These are phyloP conservation scores for Neonothopanus nambi DNA, from an alignment of 1,284 basidiomycete genomes.

Conservation along the genomic window DNA sequence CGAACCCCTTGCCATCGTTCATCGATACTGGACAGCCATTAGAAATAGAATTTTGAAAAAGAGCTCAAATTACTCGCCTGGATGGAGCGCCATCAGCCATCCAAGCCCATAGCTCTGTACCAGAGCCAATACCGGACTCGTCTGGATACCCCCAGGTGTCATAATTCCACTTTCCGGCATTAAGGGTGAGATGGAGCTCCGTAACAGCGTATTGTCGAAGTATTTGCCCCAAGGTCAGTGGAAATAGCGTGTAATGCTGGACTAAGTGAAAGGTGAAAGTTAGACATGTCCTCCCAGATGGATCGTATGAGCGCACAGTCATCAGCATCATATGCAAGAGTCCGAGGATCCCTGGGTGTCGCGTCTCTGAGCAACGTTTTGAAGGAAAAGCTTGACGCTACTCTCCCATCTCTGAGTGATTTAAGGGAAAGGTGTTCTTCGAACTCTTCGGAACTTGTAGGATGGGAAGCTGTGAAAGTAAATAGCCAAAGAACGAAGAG, in stretches of 20 bases:
- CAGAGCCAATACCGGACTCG: constrained; percentile 75
- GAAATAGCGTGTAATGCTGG: constrained; percentile 85
- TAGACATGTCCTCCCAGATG: neutral
- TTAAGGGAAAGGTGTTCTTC: constrained; percentile 73
- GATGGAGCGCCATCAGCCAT: constrained; percentile 60
- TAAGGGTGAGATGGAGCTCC: constrained; percentile 85
- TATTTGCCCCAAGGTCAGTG: constrained; percentile 84
- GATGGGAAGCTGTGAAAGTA: neutral
- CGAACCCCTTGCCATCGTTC: constrained; percentile 83
- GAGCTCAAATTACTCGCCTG: constrained; percentile 42
- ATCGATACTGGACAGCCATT: constrained; percentile 52
- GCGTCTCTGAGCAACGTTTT: constrained; percentile 60
- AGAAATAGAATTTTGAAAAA: neutral
- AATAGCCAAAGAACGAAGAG: neutral
- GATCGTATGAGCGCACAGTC: constrained; percentile 19
- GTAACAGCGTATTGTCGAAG: constrained; percentile 82
- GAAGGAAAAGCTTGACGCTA: constrained; percentile 85
- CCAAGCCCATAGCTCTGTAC: constrained; percentile 91
- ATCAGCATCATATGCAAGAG: constrained; percentile 47
- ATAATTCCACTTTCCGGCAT: constrained; percentile 91
- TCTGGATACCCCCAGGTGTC: constrained; percentile 82
- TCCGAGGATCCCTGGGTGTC: constrained; percentile 53
- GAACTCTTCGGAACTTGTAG: constrained; percentile 43
- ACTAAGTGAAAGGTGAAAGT: constrained; percentile 39
- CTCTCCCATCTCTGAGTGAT: constrained; percentile 82